A percentile compares a stretch with the other conserved stretches of the same genome.
phyloP scores from a whole-genome alignment of 257 asterid species.

The Gentiana macrophylla region DNA sequence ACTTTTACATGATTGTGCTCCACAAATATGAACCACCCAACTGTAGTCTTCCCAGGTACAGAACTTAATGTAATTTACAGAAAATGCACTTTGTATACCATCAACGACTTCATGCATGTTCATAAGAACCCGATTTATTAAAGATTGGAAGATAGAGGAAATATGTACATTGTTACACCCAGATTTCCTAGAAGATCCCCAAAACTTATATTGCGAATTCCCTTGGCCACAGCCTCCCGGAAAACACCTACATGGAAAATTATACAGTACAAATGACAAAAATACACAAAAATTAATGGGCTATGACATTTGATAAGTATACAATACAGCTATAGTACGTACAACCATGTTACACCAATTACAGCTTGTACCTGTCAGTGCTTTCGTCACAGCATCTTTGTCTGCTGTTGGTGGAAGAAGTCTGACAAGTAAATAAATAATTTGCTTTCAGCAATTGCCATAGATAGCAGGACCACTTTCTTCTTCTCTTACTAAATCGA shows the following conservation, averaged over 20 bases:
- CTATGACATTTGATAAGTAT: background rate
- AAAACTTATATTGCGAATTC: slow-evolving; percentile 76
- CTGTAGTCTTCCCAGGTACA: too few relatives aligned
- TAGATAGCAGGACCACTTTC: slow-evolving; percentile 5
- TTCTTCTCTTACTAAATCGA: slow-evolving; percentile 12
- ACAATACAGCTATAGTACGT: background rate
- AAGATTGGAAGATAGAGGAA: slow-evolving; percentile 15
- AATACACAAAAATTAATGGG: too few relatives aligned
- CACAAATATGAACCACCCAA: too few relatives aligned
- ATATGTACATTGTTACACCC: slow-evolving; percentile 76
- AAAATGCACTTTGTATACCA: background rate
- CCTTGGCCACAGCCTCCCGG: slow-evolving; percentile 71
- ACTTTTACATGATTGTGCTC: too few relatives aligned
- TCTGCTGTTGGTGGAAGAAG: slow-evolving; percentile 93
- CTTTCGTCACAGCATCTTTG: slow-evolving; percentile 72
- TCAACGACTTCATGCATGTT: background rate
- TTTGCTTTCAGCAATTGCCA: slow-evolving; percentile 9
- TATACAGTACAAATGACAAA: slow-evolving; percentile 5
- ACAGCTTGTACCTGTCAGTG: slow-evolving; percentile 59
- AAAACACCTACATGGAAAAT: slow-evolving; percentile 54
- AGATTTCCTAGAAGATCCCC: slow-evolving; percentile 85
- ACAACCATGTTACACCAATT: background rate
- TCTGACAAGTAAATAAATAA: slow-evolving; percentile 36
- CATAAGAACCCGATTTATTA: background rate
- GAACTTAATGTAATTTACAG: background rate